Evolutionary conservation across 495 filamentous ascomycete species (phyloP).

Genomic region (Podospora pseudopauciseta): DNA sequence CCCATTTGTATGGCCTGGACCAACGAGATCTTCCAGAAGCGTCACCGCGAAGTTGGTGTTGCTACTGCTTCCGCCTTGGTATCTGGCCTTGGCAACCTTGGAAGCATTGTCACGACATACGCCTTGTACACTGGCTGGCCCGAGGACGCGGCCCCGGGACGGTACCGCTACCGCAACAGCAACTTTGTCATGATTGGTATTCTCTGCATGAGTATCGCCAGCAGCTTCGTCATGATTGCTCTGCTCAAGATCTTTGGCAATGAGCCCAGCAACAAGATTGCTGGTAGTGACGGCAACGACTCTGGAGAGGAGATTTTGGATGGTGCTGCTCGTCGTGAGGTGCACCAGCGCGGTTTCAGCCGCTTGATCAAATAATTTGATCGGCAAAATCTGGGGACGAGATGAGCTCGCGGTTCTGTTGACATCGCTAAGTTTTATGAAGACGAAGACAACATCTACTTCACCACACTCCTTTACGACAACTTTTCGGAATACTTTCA

Average conservation of each 20-base stretch:
- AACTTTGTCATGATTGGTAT: conserved; percentile 89
- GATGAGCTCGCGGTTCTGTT: conserved; percentile 15
- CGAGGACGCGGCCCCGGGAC: conserved; percentile 62
- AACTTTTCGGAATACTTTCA: conserved; percentile 15
- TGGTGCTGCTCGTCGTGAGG: conserved; percentile 67
- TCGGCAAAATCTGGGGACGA: background rate
- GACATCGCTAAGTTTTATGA: background rate
- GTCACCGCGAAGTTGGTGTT: conserved; percentile 87
- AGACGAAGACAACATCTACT: conserved; percentile 19
- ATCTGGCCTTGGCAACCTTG: conserved; percentile 79
- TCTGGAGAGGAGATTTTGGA: conserved; percentile 55
- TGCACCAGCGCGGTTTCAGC: conserved; percentile 62
- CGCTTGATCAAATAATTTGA: conserved; percentile 46
- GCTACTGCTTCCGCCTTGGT: conserved; percentile 85
- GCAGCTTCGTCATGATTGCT: conserved; percentile 63
- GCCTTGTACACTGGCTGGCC: conserved; percentile 85
- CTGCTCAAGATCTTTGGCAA: conserved; percentile 61
- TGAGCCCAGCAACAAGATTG: conserved; percentile 43
- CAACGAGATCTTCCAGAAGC: conserved; percentile 81
- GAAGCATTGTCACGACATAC: conserved; percentile 82
- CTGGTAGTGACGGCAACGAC: conserved; percentile 34
- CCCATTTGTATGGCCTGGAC: conserved; percentile 94
- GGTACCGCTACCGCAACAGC: conserved; percentile 73
- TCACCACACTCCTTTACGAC: conserved; percentile 23
- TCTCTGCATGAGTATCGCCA: conserved; percentile 68